Evolutionary conservation across 2,329 filamentous ascomycete species (phyloP).

Genomic region (Penicillium sp.): DNA sequence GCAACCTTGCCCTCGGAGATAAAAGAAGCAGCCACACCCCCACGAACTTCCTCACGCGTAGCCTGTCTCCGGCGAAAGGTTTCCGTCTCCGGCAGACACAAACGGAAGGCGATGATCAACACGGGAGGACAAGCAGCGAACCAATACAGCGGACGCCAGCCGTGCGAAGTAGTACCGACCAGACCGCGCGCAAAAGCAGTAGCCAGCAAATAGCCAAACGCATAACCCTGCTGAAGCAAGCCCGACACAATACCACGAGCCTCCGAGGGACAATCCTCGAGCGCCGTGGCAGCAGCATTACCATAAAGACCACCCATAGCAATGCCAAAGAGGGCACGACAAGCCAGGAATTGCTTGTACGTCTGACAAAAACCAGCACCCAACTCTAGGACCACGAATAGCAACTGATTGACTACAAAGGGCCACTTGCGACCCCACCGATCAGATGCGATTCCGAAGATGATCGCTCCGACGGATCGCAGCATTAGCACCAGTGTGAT

Average conservation of each 20-base stretch:
- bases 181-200: slow-evolving; percentile 50
- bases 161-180: slow-evolving; percentile 67
- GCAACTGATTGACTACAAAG: slow-evolving; percentile 57
- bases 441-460: slow-evolving; percentile 52
- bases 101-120: slow-evolving; percentile 72
- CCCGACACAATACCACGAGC: slow-evolving; percentile 59
- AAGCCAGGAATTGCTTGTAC: slow-evolving; percentile 56
- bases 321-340: slow-evolving; percentile 58
- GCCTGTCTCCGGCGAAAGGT: slow-evolving; percentile 63
- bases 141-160: slow-evolving; percentile 84
- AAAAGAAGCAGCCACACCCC: slow-evolving; percentile 63
- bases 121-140: slow-evolving; percentile 78
- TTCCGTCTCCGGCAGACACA: slow-evolving; percentile 73
- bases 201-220: slow-evolving; percentile 60
- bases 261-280: slow-evolving; percentile 58
- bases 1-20: slow-evolving; percentile 73
- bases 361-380: slow-evolving; percentile 57
- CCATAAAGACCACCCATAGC: slow-evolving; percentile 62
- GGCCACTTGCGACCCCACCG: slow-evolving; percentile 56
- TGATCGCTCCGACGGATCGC: slow-evolving; percentile 55
- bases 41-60: slow-evolving; percentile 54
- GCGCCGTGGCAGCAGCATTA: slow-evolving; percentile 57
- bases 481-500: slow-evolving; percentile 58
- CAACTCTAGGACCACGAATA: slow-evolving; percentile 59
- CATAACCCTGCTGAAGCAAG: slow-evolving; percentile 61